phyloP scores from a whole-genome alignment of 2,329 filamentous ascomycete species.

The Paecilomyces sp. region DNA sequence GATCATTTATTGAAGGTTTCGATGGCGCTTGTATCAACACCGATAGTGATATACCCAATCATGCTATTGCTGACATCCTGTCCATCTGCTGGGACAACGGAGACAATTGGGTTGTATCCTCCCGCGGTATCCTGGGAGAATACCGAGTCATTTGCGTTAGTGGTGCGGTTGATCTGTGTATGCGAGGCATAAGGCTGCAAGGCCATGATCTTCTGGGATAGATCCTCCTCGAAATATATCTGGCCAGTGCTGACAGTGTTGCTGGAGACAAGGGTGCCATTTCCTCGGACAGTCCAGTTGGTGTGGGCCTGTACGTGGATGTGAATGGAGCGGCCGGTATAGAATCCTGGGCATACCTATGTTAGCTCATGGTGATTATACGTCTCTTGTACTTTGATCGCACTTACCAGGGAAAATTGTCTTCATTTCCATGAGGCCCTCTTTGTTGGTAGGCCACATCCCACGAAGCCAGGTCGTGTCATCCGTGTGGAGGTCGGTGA shows the following conservation, averaged over 20 bases:
- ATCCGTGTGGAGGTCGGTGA: slow-evolving; percentile 14
- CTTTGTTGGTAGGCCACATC: slow-evolving; percentile 36
- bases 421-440: slow-evolving; percentile 42
- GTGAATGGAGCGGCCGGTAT: slow-evolving; percentile 36
- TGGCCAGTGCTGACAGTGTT: slow-evolving; percentile 25
- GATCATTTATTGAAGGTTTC: slow-evolving; percentile 1
- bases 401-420: slow-evolving; percentile 32
- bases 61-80: slow-evolving; percentile 27
- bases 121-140: slow-evolving; percentile 6
- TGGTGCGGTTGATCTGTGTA: slow-evolving; percentile 28
- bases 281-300: slow-evolving; percentile 15
- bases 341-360: slow-evolving; percentile 25
- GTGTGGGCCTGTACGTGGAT: slow-evolving; percentile 42
- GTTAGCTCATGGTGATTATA: slow-evolving; percentile 5
- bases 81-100: slow-evolving; percentile 25
- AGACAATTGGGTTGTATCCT: slow-evolving; percentile 24
- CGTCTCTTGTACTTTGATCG: slow-evolving; percentile 3
- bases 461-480: slow-evolving; percentile 39
- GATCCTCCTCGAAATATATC: slow-evolving; percentile 22
- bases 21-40: slow-evolving; percentile 18
- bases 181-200: slow-evolving; percentile 27
- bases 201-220: slow-evolving; percentile 24
- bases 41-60: slow-evolving; percentile 31
- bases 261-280: slow-evolving; percentile 19
- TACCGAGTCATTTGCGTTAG: slow-evolving; percentile 17